Conservation (phyloP, 2,329 filamentous ascomycete genomes). For the Hysterium pulicare region DNA sequence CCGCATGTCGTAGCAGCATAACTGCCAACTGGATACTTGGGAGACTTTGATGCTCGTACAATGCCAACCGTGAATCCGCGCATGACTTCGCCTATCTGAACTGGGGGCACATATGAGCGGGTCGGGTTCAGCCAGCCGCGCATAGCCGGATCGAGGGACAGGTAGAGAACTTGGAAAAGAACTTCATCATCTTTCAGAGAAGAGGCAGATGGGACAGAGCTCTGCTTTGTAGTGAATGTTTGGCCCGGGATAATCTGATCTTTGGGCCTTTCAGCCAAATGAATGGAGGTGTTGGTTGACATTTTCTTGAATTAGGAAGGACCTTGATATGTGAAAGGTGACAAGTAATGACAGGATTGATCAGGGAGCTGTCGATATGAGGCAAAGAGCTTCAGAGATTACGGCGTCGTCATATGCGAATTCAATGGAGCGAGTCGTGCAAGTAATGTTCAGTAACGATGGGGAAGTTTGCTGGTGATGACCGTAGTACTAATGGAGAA, state of each 20-base stretch:
- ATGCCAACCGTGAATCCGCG: constrained; percentile 60
- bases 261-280: constrained; percentile 63
- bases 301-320: neutral
- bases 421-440: too few relatives aligned
- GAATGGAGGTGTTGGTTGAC: constrained; percentile 44
- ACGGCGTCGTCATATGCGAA: too few relatives aligned
- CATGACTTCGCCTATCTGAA: constrained; percentile 67
- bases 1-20: constrained; percentile 55
- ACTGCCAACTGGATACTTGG: constrained; percentile 54
- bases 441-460: too few relatives aligned
- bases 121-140: constrained; percentile 62
- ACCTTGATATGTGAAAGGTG: too few relatives aligned
- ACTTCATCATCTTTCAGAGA: constrained; percentile 63
- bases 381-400: too few relatives aligned
- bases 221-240: constrained; percentile 58
- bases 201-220: constrained; percentile 43
- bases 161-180: constrained; percentile 58
- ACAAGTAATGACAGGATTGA: too few relatives aligned
- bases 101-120: constrained; percentile 65
- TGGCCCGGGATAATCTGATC: constrained; percentile 60
- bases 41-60: constrained; percentile 59
- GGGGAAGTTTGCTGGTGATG: too few relatives aligned
- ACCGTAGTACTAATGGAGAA: too few relatives aligned
- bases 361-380: neutral
- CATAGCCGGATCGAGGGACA: constrained; percentile 74